A percentile compares a stretch with the other conserved stretches of the same genome.
phyloP scores from a whole-genome alignment of 1,284 basidiomycete species.

The Ceratobasidium sp. region DNA sequence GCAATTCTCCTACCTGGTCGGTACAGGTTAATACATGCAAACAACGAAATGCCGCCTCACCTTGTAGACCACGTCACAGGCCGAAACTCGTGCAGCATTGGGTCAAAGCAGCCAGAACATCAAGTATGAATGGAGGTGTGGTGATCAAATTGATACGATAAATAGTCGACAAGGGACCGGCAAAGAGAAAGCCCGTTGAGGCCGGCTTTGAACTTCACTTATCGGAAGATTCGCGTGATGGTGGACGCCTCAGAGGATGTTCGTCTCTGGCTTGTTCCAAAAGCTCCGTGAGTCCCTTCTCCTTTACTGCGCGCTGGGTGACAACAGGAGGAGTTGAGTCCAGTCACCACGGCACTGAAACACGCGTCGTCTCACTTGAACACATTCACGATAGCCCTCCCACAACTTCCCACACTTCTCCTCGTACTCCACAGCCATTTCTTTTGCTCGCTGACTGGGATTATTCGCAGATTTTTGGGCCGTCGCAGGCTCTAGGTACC shows the following conservation, averaged over 20 bases:
- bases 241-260: constrained; percentile 74
- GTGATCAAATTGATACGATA: constrained; percentile 18
- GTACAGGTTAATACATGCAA: no score
- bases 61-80: not conserved
- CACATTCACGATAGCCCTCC: constrained; percentile 80
- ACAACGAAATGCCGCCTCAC: not conserved
- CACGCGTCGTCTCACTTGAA: constrained; percentile 65
- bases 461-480: constrained; percentile 58
- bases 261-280: constrained; percentile 84
- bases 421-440: constrained; percentile 81
- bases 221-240: constrained; percentile 49
- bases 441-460: constrained; percentile 54
- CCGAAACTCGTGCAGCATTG: constrained; percentile 2
- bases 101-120: not conserved
- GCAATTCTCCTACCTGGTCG: not conserved
- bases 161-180: constrained; percentile 22
- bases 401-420: constrained; percentile 83
- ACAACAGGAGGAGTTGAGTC: constrained; percentile 14
- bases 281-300: constrained; percentile 78
- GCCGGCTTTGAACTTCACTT: constrained; percentile 13
- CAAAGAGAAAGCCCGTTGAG: not conserved
- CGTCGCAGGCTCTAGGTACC: constrained; percentile 84
- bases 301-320: constrained; percentile 79
- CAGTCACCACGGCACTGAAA: not conserved
- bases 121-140: not conserved